Evolutionary conservation across 2,329 filamentous ascomycete genomes (phyloP).

Genomic region (Seiridium cupressi): DNA sequence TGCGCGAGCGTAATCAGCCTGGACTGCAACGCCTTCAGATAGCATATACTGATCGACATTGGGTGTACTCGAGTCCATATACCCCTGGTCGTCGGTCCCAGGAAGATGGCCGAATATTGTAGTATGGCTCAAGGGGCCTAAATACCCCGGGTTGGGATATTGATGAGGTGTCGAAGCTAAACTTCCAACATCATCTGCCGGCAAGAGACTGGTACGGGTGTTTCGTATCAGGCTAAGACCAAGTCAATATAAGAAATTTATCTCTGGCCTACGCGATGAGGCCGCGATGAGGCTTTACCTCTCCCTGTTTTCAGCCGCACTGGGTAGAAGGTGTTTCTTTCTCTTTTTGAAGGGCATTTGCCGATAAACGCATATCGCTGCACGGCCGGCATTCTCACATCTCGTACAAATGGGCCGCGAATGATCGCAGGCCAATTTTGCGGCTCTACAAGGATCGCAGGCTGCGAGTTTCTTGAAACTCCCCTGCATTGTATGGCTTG

Average conservation of each 20-base stretch:
- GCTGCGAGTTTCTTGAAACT: constrained; percentile 7
- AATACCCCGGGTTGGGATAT: constrained; percentile 17
- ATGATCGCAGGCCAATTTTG: constrained; percentile 25
- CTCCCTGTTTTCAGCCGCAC: too few species aligned
- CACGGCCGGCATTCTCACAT: constrained; percentile 15
- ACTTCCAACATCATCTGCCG: not conserved
- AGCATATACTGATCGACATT: too few species aligned
- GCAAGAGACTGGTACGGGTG: too few species aligned
- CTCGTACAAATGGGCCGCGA: constrained; percentile 22
- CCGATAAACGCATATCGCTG: constrained; percentile 15
- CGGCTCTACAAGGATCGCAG: constrained; percentile 26
- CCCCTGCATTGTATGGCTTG: constrained; percentile 14
- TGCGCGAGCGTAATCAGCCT: too few species aligned
- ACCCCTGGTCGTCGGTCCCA: not conserved
- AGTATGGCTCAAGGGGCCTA: constrained; percentile 18
- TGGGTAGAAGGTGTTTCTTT: not conserved
- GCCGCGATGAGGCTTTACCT: too few species aligned
- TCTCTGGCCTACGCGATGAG: too few species aligned
- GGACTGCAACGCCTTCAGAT: too few species aligned
- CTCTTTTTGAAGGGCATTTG: constrained; percentile 12
- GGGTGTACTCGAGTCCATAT: too few species aligned
- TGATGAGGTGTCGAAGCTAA: not conserved
- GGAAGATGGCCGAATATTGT: constrained; percentile 11
- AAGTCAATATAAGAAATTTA: too few species aligned
- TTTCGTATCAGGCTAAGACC: too few species aligned